Conservation (phyloP, 2,329 filamentous ascomycete species). For the Didymella lethalis region DNA sequence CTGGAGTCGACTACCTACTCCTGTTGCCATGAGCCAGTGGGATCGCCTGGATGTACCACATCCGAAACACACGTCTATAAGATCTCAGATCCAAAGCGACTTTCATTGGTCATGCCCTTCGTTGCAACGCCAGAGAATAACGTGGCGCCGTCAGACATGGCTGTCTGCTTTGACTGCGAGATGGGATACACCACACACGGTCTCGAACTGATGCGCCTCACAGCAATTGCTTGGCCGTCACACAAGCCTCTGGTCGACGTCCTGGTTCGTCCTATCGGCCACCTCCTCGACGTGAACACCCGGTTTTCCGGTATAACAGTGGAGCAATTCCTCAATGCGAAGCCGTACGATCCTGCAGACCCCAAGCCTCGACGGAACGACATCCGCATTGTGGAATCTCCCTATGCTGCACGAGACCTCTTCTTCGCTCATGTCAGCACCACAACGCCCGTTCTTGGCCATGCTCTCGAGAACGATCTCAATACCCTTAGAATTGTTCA, state of each 20-base stretch:
- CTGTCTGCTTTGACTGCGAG: constrained; percentile 92
- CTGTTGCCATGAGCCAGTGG: constrained; percentile 80
- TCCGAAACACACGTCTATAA: constrained; percentile 86
- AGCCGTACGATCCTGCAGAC: constrained; percentile 41
- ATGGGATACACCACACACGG: constrained; percentile 95
- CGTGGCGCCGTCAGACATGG: constrained; percentile 55
- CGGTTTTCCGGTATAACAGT: constrained; percentile 87
- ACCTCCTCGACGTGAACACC: constrained; percentile 89
- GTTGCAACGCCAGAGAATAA: constrained; percentile 75
- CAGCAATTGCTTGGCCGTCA: constrained; percentile 85
- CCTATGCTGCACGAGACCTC: constrained; percentile 75
- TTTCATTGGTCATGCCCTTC: constrained; percentile 83
- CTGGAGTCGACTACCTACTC: constrained; percentile 67
- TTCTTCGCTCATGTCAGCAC: constrained; percentile 79
- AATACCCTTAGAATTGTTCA: constrained; percentile 87
- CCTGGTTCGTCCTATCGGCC: constrained; percentile 82
- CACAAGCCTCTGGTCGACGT: constrained; percentile 81
- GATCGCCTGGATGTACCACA: constrained; percentile 79
- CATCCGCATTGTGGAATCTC: constrained; percentile 78
- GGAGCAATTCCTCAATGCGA: constrained; percentile 75
- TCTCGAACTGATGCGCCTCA: constrained; percentile 87
- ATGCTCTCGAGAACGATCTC: constrained; percentile 94
- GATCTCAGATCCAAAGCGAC: constrained; percentile 74
- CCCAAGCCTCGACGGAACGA: constrained; percentile 36
- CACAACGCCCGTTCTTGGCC: constrained; percentile 84